These are phyloP conservation scores for Cladorrhinum sp. DNA, from an alignment of 2,329 filamentous ascomycete genomes.

Conservation along the genomic window DNA sequence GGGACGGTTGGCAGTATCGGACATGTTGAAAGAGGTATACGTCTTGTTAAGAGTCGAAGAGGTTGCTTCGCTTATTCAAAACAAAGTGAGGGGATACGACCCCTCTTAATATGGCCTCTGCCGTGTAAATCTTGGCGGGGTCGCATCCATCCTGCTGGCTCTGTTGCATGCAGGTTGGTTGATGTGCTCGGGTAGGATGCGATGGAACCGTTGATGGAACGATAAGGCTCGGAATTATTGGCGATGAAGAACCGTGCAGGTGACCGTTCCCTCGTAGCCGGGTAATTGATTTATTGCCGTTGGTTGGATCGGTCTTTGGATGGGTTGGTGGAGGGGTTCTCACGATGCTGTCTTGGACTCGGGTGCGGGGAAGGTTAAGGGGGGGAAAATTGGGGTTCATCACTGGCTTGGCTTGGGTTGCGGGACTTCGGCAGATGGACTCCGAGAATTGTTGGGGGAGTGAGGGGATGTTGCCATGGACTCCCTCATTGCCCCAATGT, in stretches of 20 bases:
- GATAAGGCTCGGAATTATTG: too few species aligned
- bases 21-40: conserved; percentile 1
- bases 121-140: too few species aligned
- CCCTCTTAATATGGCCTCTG: background rate
- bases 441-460: background rate
- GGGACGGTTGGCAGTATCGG: conserved; percentile 10
- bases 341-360: background rate
- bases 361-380: background rate
- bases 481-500: too few species aligned
- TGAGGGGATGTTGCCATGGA: too few species aligned
- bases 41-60: background rate
- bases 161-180: background rate
- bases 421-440: background rate
- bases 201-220: too few species aligned
- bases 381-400: background rate
- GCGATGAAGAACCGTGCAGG: background rate
- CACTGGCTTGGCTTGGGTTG: background rate
- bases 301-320: background rate
- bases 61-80: background rate
- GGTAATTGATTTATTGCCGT: conserved; percentile 21
- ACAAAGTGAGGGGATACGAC: background rate
- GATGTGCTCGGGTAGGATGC: background rate
- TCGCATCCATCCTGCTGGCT: background rate
- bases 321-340: too few species aligned
- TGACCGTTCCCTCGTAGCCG: background rate